A percentile compares a stretch with the other conserved stretches of the same genome.
Evolutionary conservation across 345 rosid genomes (phyloP).

Genomic region (Acer campestre): DNA sequence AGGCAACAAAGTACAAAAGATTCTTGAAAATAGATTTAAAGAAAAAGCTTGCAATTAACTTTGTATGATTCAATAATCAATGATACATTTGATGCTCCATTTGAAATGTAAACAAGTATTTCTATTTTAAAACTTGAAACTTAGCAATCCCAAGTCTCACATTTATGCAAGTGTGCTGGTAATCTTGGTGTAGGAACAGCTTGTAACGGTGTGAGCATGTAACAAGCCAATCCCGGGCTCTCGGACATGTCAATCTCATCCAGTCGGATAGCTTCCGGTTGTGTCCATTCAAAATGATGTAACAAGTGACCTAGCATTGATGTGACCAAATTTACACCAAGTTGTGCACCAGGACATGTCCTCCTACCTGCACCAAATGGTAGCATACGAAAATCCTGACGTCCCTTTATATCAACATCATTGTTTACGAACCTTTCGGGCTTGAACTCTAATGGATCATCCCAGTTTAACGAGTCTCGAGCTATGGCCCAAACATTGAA

Average conservation of each 20-base stretch:
- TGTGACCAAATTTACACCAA: constrained; percentile 42
- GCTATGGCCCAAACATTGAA: constrained; percentile 46
- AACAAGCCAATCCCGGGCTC: constrained; percentile 38
- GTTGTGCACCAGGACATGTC: constrained; percentile 52
- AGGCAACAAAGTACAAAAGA: constrained; percentile 43
- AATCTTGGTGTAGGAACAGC: constrained; percentile 36
- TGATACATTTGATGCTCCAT: background rate
- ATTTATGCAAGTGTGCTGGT: constrained; percentile 25
- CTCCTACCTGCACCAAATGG: constrained; percentile 44
- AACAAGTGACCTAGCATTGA: constrained; percentile 46
- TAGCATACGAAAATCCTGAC: constrained; percentile 27
- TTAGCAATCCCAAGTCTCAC: background rate
- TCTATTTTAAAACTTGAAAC: too few species aligned
- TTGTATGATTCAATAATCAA: background rate
- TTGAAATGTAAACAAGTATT: background rate
- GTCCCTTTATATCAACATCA: constrained; percentile 44
- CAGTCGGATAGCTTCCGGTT: constrained; percentile 9
- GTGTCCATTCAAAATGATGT: constrained; percentile 48
- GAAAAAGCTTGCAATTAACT: too few species aligned
- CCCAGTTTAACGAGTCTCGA: constrained; percentile 39
- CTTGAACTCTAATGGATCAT: constrained; percentile 35
- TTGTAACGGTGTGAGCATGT: constrained; percentile 41
- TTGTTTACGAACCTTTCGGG: constrained; percentile 44
- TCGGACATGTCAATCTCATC: constrained; percentile 31
- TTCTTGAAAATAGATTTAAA: background rate